A percentile compares a stretch with the other conserved stretches of the same genome.
Evolutionary conservation across 495 filamentous ascomycete genomes (phyloP).

Genomic region (Penicillium soppii): DNA sequence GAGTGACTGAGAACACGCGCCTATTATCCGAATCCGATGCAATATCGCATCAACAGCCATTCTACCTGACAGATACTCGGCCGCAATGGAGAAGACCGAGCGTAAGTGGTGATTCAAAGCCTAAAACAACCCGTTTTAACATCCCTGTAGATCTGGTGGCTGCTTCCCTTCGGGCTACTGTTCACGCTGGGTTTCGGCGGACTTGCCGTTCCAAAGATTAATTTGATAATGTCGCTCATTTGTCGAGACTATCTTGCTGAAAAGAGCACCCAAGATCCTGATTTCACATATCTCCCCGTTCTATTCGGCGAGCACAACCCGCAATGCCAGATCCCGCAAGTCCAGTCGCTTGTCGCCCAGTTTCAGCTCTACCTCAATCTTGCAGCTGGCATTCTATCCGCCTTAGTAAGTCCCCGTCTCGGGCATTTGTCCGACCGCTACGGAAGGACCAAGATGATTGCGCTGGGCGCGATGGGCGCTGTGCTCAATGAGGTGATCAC

Average conservation of each 20-base stretch:
- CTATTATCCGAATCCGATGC: neutral
- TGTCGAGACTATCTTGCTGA: slow-evolving; percentile 78
- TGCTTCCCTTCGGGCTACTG: slow-evolving; percentile 72
- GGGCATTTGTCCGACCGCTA: slow-evolving; percentile 86
- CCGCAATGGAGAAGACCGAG: slow-evolving; percentile 22
- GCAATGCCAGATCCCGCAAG: slow-evolving; percentile 70
- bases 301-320: slow-evolving; percentile 64
- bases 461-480: slow-evolving; percentile 63
- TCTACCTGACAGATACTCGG: neutral
- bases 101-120: slow-evolving; percentile 14
- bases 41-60: neutral
- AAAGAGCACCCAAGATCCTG: slow-evolving; percentile 51
- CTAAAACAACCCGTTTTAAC: slow-evolving; percentile 12
- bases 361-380: slow-evolving; percentile 75
- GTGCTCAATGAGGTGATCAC: slow-evolving; percentile 71
- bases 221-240: slow-evolving; percentile 76
- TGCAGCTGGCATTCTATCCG: slow-evolving; percentile 66
- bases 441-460: slow-evolving; percentile 72
- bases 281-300: slow-evolving; percentile 60
- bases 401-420: slow-evolving; percentile 76
- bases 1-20: slow-evolving; percentile 4
- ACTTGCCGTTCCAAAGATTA: slow-evolving; percentile 72
- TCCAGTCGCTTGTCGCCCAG: slow-evolving; percentile 71
- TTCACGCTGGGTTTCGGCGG: slow-evolving; percentile 84
- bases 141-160: slow-evolving; percentile 71